phyloP scores from a whole-genome alignment of 257 asterid species.

The Penstemon davidsonii region DNA sequence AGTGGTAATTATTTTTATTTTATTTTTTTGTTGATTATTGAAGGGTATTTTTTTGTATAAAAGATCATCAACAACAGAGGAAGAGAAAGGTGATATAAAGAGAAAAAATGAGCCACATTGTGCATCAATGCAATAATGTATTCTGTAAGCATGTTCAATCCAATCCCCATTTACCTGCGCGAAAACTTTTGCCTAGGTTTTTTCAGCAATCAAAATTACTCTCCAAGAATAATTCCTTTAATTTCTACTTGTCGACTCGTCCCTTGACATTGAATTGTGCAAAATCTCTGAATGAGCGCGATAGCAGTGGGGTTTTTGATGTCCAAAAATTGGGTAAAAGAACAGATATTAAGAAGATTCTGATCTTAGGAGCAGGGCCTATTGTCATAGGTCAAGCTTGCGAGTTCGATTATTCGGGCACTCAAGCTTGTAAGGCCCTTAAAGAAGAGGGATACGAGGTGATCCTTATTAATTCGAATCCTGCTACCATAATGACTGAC shows the following conservation, averaged over 20 bases:
- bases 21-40: no score
- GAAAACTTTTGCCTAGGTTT: constrained; percentile 38
- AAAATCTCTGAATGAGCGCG: constrained; percentile 22
- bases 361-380: constrained; percentile 98
- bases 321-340: constrained; percentile 54
- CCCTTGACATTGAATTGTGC: constrained; percentile 37
- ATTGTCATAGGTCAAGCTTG: constrained; percentile 98
- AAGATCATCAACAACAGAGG: no score
- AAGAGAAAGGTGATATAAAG: no score
- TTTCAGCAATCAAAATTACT: constrained; percentile 28
- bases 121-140: constrained; percentile 42
- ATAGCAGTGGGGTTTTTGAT: constrained; percentile 28
- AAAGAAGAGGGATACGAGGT: constrained; percentile 97
- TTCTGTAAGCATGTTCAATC: constrained; percentile 39
- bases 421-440: constrained; percentile 98
- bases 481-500: constrained; percentile 98
- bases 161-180: constrained; percentile 32
- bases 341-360: constrained; percentile 81
- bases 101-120: constrained; percentile 41
- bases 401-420: constrained; percentile 96
- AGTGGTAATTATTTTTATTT: no score
- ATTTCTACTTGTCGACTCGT: constrained; percentile 35
- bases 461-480: constrained; percentile 84
- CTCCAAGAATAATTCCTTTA: constrained; percentile 20
- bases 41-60: no score